Percentiles rank a stretch among this genome's conserved stretches.
phyloP scores from a whole-genome alignment of 805 yeast species.

The Ogataea paraovalis region DNA sequence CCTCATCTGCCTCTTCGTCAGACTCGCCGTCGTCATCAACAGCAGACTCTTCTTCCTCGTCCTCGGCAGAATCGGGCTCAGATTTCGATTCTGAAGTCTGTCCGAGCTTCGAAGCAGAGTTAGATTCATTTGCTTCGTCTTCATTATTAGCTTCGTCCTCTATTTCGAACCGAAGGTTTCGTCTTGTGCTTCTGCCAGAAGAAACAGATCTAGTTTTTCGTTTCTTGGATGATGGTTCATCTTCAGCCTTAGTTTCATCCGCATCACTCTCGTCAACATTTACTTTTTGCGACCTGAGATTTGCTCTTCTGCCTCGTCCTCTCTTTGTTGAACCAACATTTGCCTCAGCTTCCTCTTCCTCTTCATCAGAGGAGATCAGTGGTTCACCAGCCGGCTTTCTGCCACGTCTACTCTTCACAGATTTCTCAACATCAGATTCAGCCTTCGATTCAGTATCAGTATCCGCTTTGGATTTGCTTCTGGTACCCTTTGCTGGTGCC shows the following conservation, averaged over 20 bases:
- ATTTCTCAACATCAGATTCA: slow-evolving; percentile 1
- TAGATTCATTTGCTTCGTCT: slow-evolving; percentile 2
- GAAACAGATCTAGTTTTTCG: slow-evolving; percentile 9
- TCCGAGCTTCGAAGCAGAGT: not conserved
- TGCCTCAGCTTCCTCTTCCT: slow-evolving; percentile 1
- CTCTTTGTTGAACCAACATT: slow-evolving; percentile 2
- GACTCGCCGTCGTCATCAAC: slow-evolving; percentile 2
- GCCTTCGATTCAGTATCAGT: slow-evolving; percentile 1
- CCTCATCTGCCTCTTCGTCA: slow-evolving; percentile 1
- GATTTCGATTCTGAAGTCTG: slow-evolving; percentile 3
- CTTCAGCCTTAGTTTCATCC: not conserved
- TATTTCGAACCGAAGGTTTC: slow-evolving; percentile 15
- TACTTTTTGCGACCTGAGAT: not conserved
- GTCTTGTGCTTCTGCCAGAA: slow-evolving; percentile 12
- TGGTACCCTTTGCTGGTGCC: slow-evolving; percentile 9
- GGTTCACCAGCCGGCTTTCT: not conserved
- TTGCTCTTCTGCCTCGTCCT: slow-evolving; percentile 3
- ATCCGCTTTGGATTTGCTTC: slow-evolving; percentile 8
- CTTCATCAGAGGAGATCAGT: slow-evolving; percentile 5
- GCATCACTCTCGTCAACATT: not conserved
- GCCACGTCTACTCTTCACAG: slow-evolving; percentile 1
- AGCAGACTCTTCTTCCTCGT: slow-evolving; percentile 3
- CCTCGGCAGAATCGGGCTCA: not conserved
- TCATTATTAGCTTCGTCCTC: slow-evolving; percentile 11
- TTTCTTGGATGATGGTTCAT: not conserved